Evolutionary conservation across 108 stramenopile species (phyloP), one percentile per base, ranked within the genome.

Genomic region (Seminavis robusta): DNA sequence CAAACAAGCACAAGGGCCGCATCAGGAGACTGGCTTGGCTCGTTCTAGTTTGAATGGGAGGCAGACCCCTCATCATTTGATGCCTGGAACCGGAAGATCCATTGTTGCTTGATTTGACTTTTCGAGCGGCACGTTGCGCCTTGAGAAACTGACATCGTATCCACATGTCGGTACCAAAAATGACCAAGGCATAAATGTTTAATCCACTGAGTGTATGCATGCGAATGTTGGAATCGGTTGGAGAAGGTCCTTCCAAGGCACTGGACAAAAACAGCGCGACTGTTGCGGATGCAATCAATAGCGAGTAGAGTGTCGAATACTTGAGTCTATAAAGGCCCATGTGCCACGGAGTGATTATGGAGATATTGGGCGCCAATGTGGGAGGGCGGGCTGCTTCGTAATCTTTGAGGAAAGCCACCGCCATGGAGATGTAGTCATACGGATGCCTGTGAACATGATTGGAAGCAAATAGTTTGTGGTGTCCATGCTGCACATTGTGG

Each of bases 381-480:
- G 71, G 61, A 6, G 66, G 44, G 4, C 77, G 61, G 27, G 63
- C 51, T 21, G 40, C 59, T 50, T 78, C 71, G 46, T 78, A 72
- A 43, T 78, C 77, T 59, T 56, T 68, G 25, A 78, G 56, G 33
- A 63, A 78, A 30, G 33, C 55, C 13, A 71, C 77, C 11, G 77
- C 71, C 11, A 77, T 43, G 15, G 28, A 13, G 15, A 28, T 9
- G 59, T 56, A 28, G 67, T 59, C 20, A 30, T 69, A 11, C 51
- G 52, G 21, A 40, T 48, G 23, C 51, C 50, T 26, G 48, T 61
- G 55, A 56, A 41, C 19, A 41, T 56, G 4, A 41, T 41, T 17
- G 24, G 39, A n/a, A n/a, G n/a, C n/a, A n/a, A n/a, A n/a, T n/a
- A n/a, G n/a, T n/a, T n/a, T n/a, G n/a, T n/a, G n/a, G n/a, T n/a